phyloP scores from a whole-genome alignment of 2,329 filamentous ascomycete species.

The Emergomyces pasteurianus region DNA sequence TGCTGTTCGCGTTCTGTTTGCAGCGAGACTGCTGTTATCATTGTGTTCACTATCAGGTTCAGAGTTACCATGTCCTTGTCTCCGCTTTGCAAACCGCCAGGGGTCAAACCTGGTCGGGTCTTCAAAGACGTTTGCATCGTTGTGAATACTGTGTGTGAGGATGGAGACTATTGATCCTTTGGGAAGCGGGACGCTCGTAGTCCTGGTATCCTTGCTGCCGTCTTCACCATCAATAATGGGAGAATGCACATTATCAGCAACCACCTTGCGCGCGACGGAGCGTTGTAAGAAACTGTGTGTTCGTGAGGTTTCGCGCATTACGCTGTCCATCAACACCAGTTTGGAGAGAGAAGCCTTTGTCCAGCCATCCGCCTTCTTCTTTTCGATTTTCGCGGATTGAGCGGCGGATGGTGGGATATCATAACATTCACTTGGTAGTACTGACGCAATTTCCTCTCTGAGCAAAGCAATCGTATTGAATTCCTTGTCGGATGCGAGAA shows the following conservation, averaged over 20 bases:
- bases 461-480: slow-evolving; percentile 27
- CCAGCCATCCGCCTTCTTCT: slow-evolving; percentile 24
- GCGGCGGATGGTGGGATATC: neutral
- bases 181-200: neutral
- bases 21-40: neutral
- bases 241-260: slow-evolving; percentile 5
- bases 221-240: neutral
- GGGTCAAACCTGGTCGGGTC: neutral
- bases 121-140: neutral
- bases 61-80: neutral
- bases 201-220: neutral
- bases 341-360: slow-evolving; percentile 27
- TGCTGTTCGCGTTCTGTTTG: neutral
- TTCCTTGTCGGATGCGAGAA: slow-evolving; percentile 26
- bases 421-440: slow-evolving; percentile 14
- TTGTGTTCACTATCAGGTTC: neutral
- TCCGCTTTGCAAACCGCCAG: neutral
- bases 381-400: neutral
- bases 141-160: neutral
- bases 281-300: slow-evolving; percentile 20
- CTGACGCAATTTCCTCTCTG: slow-evolving; percentile 26
- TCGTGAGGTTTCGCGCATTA: slow-evolving; percentile 34
- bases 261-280: slow-evolving; percentile 17
- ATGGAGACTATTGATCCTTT: neutral
- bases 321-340: slow-evolving; percentile 33